Percentiles rank a stretch among this genome's conserved stretches.
phyloP scores from a whole-genome alignment of 805 yeast genomes.

The Metschnikowia lachancei region DNA sequence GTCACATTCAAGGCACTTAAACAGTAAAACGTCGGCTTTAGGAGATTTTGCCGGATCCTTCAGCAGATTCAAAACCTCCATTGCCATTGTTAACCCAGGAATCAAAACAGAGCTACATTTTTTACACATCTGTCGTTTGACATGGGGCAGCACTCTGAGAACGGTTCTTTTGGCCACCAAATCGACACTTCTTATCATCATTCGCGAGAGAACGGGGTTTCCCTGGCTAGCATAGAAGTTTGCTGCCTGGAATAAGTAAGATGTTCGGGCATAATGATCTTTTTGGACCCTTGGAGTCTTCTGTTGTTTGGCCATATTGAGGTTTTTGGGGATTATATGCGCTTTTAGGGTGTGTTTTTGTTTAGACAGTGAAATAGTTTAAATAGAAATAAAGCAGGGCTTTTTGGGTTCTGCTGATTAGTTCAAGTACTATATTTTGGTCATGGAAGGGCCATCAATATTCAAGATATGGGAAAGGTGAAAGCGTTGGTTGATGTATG shows the following conservation, averaged over 20 bases:
- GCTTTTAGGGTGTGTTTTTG: too few species aligned
- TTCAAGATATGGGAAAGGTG: too few species aligned
- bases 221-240: slow-evolving; percentile 32
- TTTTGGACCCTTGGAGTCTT: slow-evolving; percentile 32
- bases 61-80: slow-evolving; percentile 44
- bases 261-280: slow-evolving; percentile 59
- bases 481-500: too few species aligned
- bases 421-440: too few species aligned
- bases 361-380: too few species aligned
- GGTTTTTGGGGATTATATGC: too few species aligned
- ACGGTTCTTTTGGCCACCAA: slow-evolving; percentile 68
- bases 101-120: slow-evolving; percentile 52
- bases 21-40: slow-evolving; percentile 47
- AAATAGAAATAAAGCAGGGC: too few species aligned
- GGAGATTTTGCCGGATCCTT: slow-evolving; percentile 22
- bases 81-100: slow-evolving; percentile 45
- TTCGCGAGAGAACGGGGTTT: slow-evolving; percentile 48
- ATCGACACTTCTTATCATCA: slow-evolving; percentile 53
- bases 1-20: slow-evolving; percentile 54
- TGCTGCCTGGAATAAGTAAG: slow-evolving; percentile 59
- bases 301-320: slow-evolving; percentile 15
- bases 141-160: slow-evolving; percentile 55
- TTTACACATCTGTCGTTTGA: slow-evolving; percentile 72
- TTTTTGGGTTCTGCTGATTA: too few species aligned
- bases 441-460: too few species aligned